A percentile compares a stretch with the other conserved stretches of the same genome.
Evolutionary conservation across 176 grass and related monocot genomes (phyloP).

Genomic region (Cymbopogon citratus): DNA sequence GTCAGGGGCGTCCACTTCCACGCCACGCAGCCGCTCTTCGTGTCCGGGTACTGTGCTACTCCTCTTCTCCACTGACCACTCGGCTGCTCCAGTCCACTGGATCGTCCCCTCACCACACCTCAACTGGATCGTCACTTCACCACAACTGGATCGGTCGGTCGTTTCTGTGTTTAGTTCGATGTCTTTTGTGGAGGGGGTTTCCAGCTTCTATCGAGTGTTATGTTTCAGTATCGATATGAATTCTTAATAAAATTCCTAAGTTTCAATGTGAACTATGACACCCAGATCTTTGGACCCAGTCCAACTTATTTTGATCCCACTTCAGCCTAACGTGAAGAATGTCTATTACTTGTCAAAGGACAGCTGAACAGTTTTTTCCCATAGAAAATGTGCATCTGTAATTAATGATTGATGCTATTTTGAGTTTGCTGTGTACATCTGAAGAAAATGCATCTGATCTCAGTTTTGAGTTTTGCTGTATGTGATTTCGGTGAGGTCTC

Average conservation of each 20-base stretch:
- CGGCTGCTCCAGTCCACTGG: neutral
- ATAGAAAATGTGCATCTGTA: neutral
- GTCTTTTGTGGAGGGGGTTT: neutral
- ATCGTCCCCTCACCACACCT: neutral
- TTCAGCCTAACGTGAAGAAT: neutral
- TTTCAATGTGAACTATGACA: neutral
- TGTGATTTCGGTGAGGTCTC: neutral
- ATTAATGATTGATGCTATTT: neutral
- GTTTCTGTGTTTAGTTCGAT: neutral
- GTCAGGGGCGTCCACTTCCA: conserved; percentile 90
- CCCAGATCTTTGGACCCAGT: neutral
- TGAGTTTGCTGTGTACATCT: neutral
- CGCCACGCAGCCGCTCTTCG: conserved; percentile 78
- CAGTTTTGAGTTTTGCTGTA: neutral
- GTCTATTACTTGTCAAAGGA: neutral
- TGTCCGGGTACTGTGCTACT: conserved; percentile 52
- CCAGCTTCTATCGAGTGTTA: neutral
- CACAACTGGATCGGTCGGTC: too few relatives aligned
- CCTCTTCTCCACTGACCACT: neutral
- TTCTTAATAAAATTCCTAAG: neutral
- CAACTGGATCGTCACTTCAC: neutral
- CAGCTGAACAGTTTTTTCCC: neutral
- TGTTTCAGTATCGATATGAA: neutral
- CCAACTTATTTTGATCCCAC: neutral
- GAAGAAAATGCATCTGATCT: neutral